Conservation (phyloP, 2,329 filamentous ascomycete genomes). For the Parastagonospora nodorum region DNA sequence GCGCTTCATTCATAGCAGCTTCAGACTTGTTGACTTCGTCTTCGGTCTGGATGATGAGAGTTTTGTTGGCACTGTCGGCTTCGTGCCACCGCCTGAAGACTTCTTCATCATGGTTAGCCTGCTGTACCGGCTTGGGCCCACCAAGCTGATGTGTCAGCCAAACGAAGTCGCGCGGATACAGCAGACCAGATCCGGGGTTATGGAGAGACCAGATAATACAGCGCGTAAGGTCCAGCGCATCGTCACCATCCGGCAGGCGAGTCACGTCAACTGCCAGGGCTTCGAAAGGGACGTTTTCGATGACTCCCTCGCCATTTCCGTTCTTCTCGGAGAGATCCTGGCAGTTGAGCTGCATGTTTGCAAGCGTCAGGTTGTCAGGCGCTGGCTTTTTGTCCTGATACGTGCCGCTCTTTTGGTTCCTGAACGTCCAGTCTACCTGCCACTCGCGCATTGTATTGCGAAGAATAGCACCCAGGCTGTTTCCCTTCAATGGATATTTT, state of each 20-base stretch:
- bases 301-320: not conserved
- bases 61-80: too few relatives aligned
- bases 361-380: not conserved
- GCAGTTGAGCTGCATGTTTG: not conserved
- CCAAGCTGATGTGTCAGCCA: not conserved
- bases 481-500: not conserved
- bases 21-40: too few relatives aligned
- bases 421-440: not conserved
- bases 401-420: not conserved
- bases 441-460: not conserved
- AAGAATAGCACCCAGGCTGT: not conserved
- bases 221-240: conserved; percentile 21
- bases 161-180: not conserved
- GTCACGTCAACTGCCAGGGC: conserved; percentile 13
- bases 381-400: not conserved
- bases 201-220: conserved; percentile 9
- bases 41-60: too few relatives aligned
- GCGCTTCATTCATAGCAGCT: too few relatives aligned
- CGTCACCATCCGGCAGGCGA: conserved; percentile 8
- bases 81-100: not conserved
- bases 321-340: not conserved
- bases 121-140: not conserved
- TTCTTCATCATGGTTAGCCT: not conserved
- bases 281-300: conserved; percentile 9
- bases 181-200: conserved; percentile 2